Evolutionary conservation across 306 rosid species (phyloP).

Genomic region (Vigna unguiculata): DNA sequence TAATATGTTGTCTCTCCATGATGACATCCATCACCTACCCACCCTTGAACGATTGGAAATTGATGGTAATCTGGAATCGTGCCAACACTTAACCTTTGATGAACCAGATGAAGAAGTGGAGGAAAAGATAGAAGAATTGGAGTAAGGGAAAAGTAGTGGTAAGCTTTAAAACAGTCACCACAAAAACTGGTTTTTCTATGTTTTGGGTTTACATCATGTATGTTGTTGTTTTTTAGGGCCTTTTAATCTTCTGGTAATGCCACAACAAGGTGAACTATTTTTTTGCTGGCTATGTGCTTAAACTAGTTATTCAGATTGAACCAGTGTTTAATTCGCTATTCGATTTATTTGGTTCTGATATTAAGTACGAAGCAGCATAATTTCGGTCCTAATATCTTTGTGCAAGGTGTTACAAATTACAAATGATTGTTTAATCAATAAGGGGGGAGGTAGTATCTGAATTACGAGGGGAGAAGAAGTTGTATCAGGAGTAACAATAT

Average conservation of each 20-base stretch:
- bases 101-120: constrained; percentile 8
- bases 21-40: constrained; percentile 1
- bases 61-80: background rate
- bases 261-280: background rate
- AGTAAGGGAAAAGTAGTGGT: background rate
- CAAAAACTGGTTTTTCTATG: background rate
- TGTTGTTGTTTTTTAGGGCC: constrained; percentile 1
- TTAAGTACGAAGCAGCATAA: background rate
- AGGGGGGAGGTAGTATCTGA: background rate
- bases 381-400: background rate
- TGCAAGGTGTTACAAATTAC: background rate
- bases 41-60: constrained; percentile 22
- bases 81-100: background rate
- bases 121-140: background rate
- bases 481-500: background rate
- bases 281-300: background rate
- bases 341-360: background rate
- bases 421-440: background rate
- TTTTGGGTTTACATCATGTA: background rate
- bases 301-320: background rate
- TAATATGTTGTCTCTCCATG: constrained; percentile 30
- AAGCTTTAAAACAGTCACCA: background rate
- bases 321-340: background rate
- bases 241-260: background rate
- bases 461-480: background rate